Evolutionary conservation across 148 eudicot species (phyloP), one percentile per base, ranked within the genome.

Genomic region (Mesembryanthemum crystallinum): DNA sequence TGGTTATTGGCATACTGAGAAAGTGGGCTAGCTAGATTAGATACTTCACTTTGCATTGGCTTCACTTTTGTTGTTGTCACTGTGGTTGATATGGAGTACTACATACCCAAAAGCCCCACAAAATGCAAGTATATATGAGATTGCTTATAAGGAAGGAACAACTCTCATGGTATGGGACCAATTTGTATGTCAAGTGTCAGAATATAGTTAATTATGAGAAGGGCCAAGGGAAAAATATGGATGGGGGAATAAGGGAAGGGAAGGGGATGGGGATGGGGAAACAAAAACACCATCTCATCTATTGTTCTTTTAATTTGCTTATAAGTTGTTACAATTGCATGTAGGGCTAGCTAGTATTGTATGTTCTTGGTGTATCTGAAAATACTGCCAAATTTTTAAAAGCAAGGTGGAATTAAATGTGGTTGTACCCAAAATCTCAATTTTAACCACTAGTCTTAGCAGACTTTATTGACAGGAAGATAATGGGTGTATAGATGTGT

Each of bases 141-240:
- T 43, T 57, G 18, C 32, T 67, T 69, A 60, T 60, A 69, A 69
- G 79, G 69, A 69, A 69, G 79, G 69, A 69, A 60, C 79, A 77
- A 47, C 57, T 57, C 73, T 60, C 79, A 68, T 77, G 79, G 61
- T 24, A 77, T 77, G 73, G 79, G 79, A 30, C 68, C 79, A n/a
- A 42, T 35, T 35, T 35, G n/a, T 69, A 7, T 69, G 45, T 69
- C 21, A n/a, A 59, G 67, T 55, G 55, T 76, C 64, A 51, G 51
- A 29, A 23, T n/a, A 52, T 18, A 65, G 20, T 47, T 64, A 18
- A 39, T 17, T 39, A 58, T 29, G 64, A 35, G 37, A 37, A 27
- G n/a, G n/a, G 7, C 28, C 15, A 73, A 72, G 35, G 25, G 35
- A 7, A 23, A 20, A 33, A 32, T 14, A 24, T 39, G 43, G 5